Base-by-base conservation (phyloP, 1,139 yeast species). In the Zygoascus hellenicus region DNA sequence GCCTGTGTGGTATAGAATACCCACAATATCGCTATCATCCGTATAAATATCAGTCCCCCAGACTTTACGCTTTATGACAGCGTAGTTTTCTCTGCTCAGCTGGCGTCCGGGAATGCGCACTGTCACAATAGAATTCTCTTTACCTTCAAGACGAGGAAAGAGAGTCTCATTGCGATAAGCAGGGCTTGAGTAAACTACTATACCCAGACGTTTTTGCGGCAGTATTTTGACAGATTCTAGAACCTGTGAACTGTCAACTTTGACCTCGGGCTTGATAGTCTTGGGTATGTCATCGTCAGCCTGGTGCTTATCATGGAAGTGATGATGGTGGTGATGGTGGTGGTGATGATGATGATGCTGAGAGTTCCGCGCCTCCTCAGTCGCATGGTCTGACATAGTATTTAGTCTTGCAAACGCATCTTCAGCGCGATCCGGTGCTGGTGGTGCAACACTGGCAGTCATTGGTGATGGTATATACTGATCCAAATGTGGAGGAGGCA, bases 41-140 rank as follows among this genome's bases (percentile, higher is more conserved):
- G 97, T 86, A 64, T 90, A 92, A 2, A 92, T 71, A 46, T 83
- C 89, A 0, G 96, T 87, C 2, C 98, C 98, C 97, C 97, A 92
- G 1, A 89, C 60, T 48, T 78, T 77, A 38, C 95, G 69, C 51
- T 76, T 72, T 35, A 61, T 61, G 13, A 71, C 67, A 34, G 72
- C 69, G 28, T 66, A 66, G 48, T 74, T 72, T 13, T 62, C 52
- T 14, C 55, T 54, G 16, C 49, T 43, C 15, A 69, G 52, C 46
- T 52, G 65, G 17, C 58, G 48, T 17, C 58, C 53, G 1, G 92
- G 83, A n/a, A 86, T 75, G 48, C 82, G 74, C 28, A 86, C 72
- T 51, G 84, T 84, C 26, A 86, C 60, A 2, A 81, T 67, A 46
- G 76, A 68, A 61, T 86, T 87, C 54, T 80, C 73, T 56, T 80